phyloP scores from a whole-genome alignment of 352 stramenopile genomes.

The Saprolegnia diclina region DNA sequence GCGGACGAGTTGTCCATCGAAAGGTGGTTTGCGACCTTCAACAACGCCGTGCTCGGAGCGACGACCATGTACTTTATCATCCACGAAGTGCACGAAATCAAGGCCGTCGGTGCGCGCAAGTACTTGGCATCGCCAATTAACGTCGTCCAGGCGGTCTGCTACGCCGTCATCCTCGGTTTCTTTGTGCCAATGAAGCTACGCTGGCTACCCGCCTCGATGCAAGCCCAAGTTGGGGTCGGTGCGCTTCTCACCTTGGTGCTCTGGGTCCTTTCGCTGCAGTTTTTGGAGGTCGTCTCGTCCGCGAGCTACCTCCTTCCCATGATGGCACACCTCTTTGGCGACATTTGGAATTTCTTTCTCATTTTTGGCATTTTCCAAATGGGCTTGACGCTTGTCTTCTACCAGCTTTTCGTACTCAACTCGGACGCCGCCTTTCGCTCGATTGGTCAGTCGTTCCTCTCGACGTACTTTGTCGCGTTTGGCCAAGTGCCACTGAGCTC shows the following conservation, averaged over 20 bases:
- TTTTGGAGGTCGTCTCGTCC: conserved; percentile 14
- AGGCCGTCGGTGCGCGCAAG: background rate
- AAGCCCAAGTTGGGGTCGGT: conserved; percentile 4
- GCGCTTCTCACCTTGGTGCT: conserved; percentile 3
- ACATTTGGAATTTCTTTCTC: conserved; percentile 18
- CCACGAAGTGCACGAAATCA: conserved; percentile 8
- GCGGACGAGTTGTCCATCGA: background rate
- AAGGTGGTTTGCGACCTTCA: background rate
- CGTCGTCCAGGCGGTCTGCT: background rate
- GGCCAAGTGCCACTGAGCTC: conserved; percentile 7
- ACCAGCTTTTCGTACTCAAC: background rate
- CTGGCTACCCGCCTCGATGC: background rate
- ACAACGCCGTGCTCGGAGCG: conserved; percentile 1
- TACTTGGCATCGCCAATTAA: conserved; percentile 2
- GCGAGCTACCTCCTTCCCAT: conserved; percentile 17
- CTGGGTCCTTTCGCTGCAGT: conserved; percentile 21
- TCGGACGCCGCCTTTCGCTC: background rate
- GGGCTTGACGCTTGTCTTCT: conserved; percentile 8
- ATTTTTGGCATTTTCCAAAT: conserved; percentile 21
- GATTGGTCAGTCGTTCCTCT: conserved; percentile 4
- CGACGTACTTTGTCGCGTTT: conserved; percentile 20
- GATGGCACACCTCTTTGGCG: conserved; percentile 7
- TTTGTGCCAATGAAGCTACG: conserved; percentile 14
- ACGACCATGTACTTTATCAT: conserved; percentile 13
- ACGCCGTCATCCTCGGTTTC: background rate